These are phyloP conservation scores for Phoma sp. DNA, from an alignment of 2,329 filamentous ascomycete species.

Conservation along the genomic window DNA sequence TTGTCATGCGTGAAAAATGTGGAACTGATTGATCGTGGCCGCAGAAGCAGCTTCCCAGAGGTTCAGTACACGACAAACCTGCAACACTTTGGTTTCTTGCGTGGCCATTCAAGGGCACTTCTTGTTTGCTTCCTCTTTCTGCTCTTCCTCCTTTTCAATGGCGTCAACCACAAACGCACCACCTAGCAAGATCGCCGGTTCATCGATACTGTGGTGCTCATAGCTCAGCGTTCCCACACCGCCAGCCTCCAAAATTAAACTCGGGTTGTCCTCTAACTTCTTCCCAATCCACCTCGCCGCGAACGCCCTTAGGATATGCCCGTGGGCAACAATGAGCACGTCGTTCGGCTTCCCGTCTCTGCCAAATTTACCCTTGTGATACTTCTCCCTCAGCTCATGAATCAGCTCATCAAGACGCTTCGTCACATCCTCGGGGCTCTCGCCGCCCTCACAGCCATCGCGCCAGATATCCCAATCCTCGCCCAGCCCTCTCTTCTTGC, in stretches of 20 bases:
- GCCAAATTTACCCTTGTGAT: constrained; percentile 55
- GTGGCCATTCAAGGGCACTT: neutral
- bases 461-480: constrained; percentile 83
- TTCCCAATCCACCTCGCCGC: constrained; percentile 85
- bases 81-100: neutral
- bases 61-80: too few relatives aligned
- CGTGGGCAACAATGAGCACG: constrained; percentile 84
- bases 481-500: constrained; percentile 59
- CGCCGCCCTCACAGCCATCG: constrained; percentile 82
- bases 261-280: constrained; percentile 74
- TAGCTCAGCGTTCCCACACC: constrained; percentile 61
- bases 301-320: constrained; percentile 86
- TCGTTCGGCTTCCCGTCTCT: constrained; percentile 61
- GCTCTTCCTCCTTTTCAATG: constrained; percentile 49
- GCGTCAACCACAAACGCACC: constrained; percentile 59
- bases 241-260: constrained; percentile 77
- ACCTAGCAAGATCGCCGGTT: constrained; percentile 59
- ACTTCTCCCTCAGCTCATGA: constrained; percentile 68
- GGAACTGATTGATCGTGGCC: too few relatives aligned
- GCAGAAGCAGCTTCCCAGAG: neutral
- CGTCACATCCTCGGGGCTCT: constrained; percentile 77
- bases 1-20: neutral
- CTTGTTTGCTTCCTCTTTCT: constrained; percentile 19
- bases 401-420: constrained; percentile 78
- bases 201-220: constrained; percentile 57